Evolutionary conservation across 371 early-diverging fungal genomes (phyloP).

Genomic region (Syncephalastrum contaminatum): DNA sequence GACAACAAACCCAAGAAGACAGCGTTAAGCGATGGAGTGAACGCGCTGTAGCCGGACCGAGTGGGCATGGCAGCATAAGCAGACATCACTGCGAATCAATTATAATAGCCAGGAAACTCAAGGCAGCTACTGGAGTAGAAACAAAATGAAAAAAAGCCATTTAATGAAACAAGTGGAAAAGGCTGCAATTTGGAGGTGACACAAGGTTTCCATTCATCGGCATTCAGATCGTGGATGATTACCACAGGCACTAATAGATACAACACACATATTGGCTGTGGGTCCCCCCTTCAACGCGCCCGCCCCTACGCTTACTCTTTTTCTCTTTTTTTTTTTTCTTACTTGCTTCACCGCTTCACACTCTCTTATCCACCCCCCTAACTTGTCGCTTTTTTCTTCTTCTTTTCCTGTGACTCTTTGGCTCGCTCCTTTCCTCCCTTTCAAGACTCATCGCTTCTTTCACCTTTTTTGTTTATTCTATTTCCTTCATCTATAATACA

Average conservation of each 20-base stretch:
- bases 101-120: no score
- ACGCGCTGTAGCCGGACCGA: no score
- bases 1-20: no score
- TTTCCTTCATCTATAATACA: background rate
- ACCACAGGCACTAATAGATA: conserved; percentile 2
- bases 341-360: background rate
- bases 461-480: background rate
- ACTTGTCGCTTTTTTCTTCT: conserved; percentile 12
- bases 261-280: no score
- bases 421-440: background rate
- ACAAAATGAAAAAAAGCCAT: no score
- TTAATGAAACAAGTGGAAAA: no score
- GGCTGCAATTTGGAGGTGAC: conserved; percentile 1
- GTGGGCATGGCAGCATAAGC: no score
- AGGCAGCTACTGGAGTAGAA: no score
- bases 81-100: no score
- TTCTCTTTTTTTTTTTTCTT: conserved; percentile 3
- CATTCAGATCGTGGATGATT: conserved; percentile 1
- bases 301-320: conserved; percentile 2
- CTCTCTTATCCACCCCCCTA: conserved; percentile 8
- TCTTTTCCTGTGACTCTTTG: conserved; percentile 6
- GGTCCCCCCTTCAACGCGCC: conserved; percentile 6
- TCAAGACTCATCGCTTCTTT: background rate
- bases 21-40: no score
- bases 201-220: conserved; percentile 13